Evolutionary conservation across 2,329 filamentous ascomycete species (phyloP), one percentile per base, ranked within the genome.

Genomic region (Fusarium staphyleae): DNA sequence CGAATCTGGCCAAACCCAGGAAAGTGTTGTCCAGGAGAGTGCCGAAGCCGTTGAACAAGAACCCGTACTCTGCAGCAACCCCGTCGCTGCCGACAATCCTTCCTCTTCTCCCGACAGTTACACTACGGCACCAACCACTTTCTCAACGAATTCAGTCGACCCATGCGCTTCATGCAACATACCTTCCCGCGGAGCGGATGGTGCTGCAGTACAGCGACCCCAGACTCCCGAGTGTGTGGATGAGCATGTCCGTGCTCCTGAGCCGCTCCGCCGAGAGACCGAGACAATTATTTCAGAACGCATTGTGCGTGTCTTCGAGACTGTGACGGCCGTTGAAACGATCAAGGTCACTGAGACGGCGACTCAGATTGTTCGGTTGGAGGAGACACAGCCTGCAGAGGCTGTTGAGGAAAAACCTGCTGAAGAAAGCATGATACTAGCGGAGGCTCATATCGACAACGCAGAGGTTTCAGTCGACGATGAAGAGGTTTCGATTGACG

Each of bases 281-380:
- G 57, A 65, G 45, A 55, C 55, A 0, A 50, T 63, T 4, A 48
- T 63, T 18, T 62, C 62, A 15, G 59, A 70, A 39, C 54, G 60
- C 19, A 59, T 69, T 0, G 66, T 75, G 10, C 67, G 66, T 3
- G 60, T 76, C 5, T 64, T 75, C 9, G 70, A 75, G 55, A 77
- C 73, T 6, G 66, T 71, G 2, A 75, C 70, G 2, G 63, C 70
- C 44, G 68, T 71, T 18, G 68, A 73, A 56, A 73, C 69, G 11
- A 46, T 68, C 19, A 68, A 63, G 24, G 59, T 70, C 5, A 69
- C 67, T 7, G 65, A 65, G 30, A 68, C 67, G 9, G 70, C 75
- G 52, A 75, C 68, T 1, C 56, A 66, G 35, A 50, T 53, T 24
- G 46, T 61, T 12, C 42, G 63, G 6, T 57, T 48, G 3, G 36